Evolutionary conservation across 805 yeast species (phyloP).

Genomic region (Suhomyces sp.): DNA sequence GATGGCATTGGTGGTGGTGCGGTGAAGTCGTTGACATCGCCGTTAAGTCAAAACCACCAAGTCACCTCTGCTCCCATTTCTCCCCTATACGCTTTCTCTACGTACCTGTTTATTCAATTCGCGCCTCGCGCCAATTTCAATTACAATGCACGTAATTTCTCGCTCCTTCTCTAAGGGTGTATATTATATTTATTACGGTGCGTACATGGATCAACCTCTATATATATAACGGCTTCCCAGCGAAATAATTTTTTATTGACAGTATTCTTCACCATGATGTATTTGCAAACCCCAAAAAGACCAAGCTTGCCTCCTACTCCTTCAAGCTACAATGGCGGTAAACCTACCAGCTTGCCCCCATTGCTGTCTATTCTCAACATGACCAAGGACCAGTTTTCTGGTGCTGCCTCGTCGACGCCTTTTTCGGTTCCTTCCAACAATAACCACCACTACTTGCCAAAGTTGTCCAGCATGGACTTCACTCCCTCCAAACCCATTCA

Average conservation of each 20-base stretch:
- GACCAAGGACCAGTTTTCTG: conserved; percentile 1
- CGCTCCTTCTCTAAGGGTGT: background rate
- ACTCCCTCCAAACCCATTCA: conserved; percentile 7
- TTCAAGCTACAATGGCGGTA: conserved; percentile 10
- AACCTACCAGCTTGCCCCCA: conserved; percentile 38
- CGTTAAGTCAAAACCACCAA: too few relatives aligned
- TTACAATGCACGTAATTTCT: background rate
- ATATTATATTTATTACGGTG: background rate
- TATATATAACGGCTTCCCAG: background rate
- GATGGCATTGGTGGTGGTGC: background rate
- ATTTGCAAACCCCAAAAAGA: conserved; percentile 35
- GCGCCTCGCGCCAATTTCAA: conserved; percentile 1
- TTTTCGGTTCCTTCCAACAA: conserved; percentile 5
- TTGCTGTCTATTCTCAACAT: conserved; percentile 30
- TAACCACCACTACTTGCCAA: conserved; percentile 7
- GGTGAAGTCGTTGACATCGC: background rate
- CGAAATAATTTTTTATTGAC: background rate
- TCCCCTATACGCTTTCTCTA: background rate
- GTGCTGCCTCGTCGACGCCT: conserved; percentile 7
- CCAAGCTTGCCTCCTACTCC: conserved; percentile 24
- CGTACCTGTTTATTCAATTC: background rate
- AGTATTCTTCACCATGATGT: conserved; percentile 14
- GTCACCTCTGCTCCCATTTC: background rate
- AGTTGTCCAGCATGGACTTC: conserved; percentile 27
- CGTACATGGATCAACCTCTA: background rate